Evolutionary conservation across 148 eudicot genomes (phyloP), one percentile per base, ranked within the genome.

Genomic region (Gaultheria prostrata): DNA sequence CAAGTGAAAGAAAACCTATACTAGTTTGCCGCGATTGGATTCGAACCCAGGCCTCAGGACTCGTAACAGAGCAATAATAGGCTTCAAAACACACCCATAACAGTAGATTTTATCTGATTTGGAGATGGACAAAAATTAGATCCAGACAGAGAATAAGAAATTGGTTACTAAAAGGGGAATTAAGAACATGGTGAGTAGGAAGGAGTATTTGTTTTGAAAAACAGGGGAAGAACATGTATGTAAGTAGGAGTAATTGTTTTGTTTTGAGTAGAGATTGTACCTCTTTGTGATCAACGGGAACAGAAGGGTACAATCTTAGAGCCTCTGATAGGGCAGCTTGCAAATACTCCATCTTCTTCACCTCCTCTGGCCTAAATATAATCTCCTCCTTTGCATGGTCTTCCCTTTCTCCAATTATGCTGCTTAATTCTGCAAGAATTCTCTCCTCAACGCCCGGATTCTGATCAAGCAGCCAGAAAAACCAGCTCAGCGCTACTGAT

Each of bases 211-310:
- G 43, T 39, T 39, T 39, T 39, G 43, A 39, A 39, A 39, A 39
- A 39, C 43, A 35, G 39, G 39, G 39, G 39, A 35, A 35, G 4
- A 35, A 35, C 39, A 39, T 39, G 43, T 5, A 39, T 39, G 43
- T 39, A 39, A 39, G 43, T 0, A 39, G 43, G 3, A 39, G 43
- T 39, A 39, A 39, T 39, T 39, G 43, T 39, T 39, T 67, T 63
- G 32, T 63, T 57, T 63, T 10, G 71, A 48, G 33, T 57, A 33
- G 24, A 14, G 18, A 56, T 21, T 33, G 26, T 91, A 97, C 99
- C 98, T 97, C 95, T 76, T 97, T 97, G 85, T 97, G 99, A 84
- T 97, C 98, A 20, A 97, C 94, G 0, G 99, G 99, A 24, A 97
- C 99, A 33, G 99, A 94, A 85, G 99, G 99, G 83, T 97, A 94